Percentiles rank a stretch among this genome's conserved stretches.
These are phyloP conservation scores for Podila epigama DNA, from an alignment of 192 early-diverging fungal species.

Conservation along the genomic window DNA sequence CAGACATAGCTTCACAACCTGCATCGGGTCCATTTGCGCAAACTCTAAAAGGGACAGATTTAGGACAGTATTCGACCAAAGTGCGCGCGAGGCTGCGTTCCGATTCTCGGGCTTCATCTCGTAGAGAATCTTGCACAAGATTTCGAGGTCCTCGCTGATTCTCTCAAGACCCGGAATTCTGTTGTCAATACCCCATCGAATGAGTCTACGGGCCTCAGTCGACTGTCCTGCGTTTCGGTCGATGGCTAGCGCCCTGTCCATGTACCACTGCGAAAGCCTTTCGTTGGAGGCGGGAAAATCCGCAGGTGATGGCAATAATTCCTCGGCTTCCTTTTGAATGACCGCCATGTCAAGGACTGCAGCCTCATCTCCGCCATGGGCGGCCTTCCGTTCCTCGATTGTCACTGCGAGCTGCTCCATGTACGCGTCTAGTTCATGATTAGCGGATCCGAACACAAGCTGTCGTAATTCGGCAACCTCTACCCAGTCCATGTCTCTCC, in stretches of 20 bases:
- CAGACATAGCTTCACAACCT: constrained; percentile 49
- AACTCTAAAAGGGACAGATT: constrained; percentile 49
- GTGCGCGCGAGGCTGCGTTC: constrained; percentile 18
- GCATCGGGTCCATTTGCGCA: constrained; percentile 42
- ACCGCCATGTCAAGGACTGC: constrained; percentile 24
- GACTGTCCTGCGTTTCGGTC: constrained; percentile 61
- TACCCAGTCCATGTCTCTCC: constrained; percentile 68
- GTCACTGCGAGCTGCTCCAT: constrained; percentile 16
- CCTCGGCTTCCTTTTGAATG: constrained; percentile 42
- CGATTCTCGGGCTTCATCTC: constrained; percentile 54
- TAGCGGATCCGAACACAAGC: constrained; percentile 42
- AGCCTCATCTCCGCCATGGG: constrained; percentile 36
- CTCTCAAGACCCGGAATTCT: constrained; percentile 58
- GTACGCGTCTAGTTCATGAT: constrained; percentile 39
- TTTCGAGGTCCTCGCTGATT: constrained; percentile 62
- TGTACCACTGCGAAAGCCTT: constrained; percentile 66
- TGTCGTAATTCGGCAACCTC: constrained; percentile 56
- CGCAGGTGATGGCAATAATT: constrained; percentile 39
- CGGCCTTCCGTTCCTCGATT: constrained; percentile 35
- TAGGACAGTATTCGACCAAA: constrained; percentile 20
- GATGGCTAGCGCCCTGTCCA: constrained; percentile 58
- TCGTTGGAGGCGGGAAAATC: constrained; percentile 58
- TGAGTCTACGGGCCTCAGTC: constrained; percentile 60
- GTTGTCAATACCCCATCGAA: constrained; percentile 58
- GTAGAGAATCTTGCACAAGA: constrained; percentile 66